Conservation (phyloP, 805 yeast species). For the Kluyveromyces aestuarii region DNA sequence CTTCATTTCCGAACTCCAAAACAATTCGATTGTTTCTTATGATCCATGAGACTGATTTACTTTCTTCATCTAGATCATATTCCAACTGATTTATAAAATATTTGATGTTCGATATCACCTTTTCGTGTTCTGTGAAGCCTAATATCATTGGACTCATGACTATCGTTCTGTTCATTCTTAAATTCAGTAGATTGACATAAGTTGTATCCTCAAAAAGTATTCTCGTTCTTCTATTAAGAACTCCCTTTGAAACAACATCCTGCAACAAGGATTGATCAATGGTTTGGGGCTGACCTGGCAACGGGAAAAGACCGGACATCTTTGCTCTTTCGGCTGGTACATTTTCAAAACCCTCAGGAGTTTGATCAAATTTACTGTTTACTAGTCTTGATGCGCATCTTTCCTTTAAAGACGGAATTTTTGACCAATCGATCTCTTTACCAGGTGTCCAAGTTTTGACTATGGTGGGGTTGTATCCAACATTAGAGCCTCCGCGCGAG, state of each 20-base stretch:
- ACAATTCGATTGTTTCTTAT: constrained; percentile 3
- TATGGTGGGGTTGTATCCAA: neutral
- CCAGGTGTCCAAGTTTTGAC: neutral
- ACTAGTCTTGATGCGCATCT: neutral
- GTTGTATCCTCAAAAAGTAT: constrained; percentile 29
- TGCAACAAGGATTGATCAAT: constrained; percentile 26
- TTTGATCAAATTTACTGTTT: constrained; percentile 50
- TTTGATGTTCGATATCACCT: constrained; percentile 1
- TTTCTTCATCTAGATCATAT: constrained; percentile 5
- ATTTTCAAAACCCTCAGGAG: constrained; percentile 64
- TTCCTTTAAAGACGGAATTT: neutral
- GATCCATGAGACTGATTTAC: neutral
- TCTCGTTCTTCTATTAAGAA: constrained; percentile 12
- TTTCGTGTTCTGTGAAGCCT: constrained; percentile 1
- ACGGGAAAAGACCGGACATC: constrained; percentile 66
- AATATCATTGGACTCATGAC: constrained; percentile 5
- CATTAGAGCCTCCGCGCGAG: neutral
- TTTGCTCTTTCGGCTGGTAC: constrained; percentile 72
- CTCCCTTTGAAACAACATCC: constrained; percentile 25
- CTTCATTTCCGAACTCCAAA: constrained; percentile 6
- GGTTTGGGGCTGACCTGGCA: constrained; percentile 50
- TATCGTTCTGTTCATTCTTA: constrained; percentile 4
- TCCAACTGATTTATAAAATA: constrained; percentile 5
- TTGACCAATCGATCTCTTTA: neutral
- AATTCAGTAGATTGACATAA: constrained; percentile 14